Percentiles rank a stretch among this genome's conserved stretches.
phyloP scores from a whole-genome alignment of 106 monocot genomes.

The Hemerocallis citrina region DNA sequence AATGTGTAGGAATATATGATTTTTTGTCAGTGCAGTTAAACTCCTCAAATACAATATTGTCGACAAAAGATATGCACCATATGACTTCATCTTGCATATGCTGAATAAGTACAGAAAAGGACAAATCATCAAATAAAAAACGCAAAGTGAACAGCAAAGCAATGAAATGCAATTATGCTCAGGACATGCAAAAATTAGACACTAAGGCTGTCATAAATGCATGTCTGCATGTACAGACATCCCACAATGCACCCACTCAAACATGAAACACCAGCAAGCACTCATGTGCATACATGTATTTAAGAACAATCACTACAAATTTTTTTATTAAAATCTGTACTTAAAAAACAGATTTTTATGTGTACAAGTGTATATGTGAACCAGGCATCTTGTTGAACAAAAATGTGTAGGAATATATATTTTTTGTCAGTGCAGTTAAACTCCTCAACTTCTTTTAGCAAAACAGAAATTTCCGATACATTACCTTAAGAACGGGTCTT shows the following conservation, averaged over 20 bases:
- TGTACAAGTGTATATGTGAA: neutral
- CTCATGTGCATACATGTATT: too few relatives aligned
- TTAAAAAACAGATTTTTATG: neutral
- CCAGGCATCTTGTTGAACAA: neutral
- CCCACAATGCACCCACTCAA: too few relatives aligned
- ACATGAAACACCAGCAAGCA: too few relatives aligned
- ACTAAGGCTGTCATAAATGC: neutral
- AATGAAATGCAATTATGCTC: neutral
- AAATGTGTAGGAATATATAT: neutral
- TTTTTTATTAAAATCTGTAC: neutral
- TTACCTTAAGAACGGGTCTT: conserved; percentile 89
- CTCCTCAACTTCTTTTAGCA: neutral
- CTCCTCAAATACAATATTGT: neutral
- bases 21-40: neutral
- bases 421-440: too few relatives aligned
- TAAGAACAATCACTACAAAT: neutral
- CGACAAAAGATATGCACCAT: neutral
- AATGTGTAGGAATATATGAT: too few relatives aligned
- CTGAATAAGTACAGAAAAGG: neutral
- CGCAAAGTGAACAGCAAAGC: too few relatives aligned
- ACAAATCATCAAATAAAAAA: too few relatives aligned
- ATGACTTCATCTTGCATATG: neutral
- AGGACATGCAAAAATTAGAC: neutral
- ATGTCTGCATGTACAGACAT: neutral
- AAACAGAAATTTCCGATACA: neutral